Conservation (phyloP, 2,329 filamentous ascomycete genomes). For the Podosphaera fusca region DNA sequence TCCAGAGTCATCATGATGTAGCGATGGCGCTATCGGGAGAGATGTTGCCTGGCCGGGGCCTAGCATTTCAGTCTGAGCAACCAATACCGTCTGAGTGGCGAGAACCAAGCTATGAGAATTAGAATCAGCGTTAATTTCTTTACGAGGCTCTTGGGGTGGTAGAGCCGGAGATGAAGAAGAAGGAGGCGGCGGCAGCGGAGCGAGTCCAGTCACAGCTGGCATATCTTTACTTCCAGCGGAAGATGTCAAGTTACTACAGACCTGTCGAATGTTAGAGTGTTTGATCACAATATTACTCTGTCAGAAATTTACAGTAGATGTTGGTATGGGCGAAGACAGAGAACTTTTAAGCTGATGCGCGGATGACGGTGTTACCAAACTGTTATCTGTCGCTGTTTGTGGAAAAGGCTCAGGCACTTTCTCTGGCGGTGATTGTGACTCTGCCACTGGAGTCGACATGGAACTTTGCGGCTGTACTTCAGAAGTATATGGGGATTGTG, state of each 20-base stretch:
- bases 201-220: not conserved
- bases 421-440: not conserved
- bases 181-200: not conserved
- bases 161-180: not conserved
- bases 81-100: conserved; percentile 1
- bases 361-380: no score
- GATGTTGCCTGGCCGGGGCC: not conserved
- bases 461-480: not conserved
- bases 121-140: conserved; percentile 6
- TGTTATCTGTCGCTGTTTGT: no score
- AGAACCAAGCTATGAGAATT: conserved; percentile 1
- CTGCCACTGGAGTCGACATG: not conserved
- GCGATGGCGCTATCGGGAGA: not conserved
- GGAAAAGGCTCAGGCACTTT: no score
- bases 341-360: no score
- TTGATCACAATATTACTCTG: not conserved
- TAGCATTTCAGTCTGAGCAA: not conserved
- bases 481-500: not conserved
- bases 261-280: not conserved
- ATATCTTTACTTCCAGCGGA: not conserved
- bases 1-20: not conserved
- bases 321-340: not conserved
- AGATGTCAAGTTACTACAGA: not conserved
- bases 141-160: conserved; percentile 1
- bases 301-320: not conserved